A percentile compares a stretch with the other conserved stretches of the same genome.
These are phyloP conservation scores for Trichoderma sp. DNA, from an alignment of 2,329 filamentous ascomycete genomes.

Conservation along the genomic window DNA sequence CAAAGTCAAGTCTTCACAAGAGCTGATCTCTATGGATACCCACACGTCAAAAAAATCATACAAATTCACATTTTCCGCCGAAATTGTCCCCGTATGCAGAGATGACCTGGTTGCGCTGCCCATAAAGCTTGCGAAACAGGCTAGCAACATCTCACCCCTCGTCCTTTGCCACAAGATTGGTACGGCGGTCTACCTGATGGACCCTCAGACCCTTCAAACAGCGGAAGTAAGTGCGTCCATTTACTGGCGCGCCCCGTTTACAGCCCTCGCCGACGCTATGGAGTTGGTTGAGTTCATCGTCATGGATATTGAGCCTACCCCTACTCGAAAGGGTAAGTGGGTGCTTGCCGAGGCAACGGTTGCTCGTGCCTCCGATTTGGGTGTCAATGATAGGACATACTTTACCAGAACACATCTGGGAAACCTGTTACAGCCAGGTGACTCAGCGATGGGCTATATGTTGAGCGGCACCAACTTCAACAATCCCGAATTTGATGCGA, in stretches of 20 bases:
- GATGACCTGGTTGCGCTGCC: slow-evolving; percentile 95
- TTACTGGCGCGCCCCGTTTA: slow-evolving; percentile 91
- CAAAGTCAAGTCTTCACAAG: slow-evolving; percentile 70
- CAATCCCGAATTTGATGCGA: slow-evolving; percentile 76
- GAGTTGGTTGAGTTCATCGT: slow-evolving; percentile 90
- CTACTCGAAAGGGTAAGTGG: slow-evolving; percentile 74
- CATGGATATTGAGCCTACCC: slow-evolving; percentile 85
- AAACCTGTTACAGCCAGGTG: slow-evolving; percentile 77
- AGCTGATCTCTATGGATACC: slow-evolving; percentile 88
- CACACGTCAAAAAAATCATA: slow-evolving; percentile 89
- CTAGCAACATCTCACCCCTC: slow-evolving; percentile 85
- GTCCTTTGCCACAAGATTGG: slow-evolving; percentile 84
- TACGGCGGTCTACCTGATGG: slow-evolving; percentile 83
- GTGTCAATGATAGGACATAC: slow-evolving; percentile 81
- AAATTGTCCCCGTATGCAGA: slow-evolving; percentile 93
- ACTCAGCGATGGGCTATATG: slow-evolving; percentile 93
- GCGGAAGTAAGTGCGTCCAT: slow-evolving; percentile 77
- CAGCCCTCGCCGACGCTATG: slow-evolving; percentile 75
- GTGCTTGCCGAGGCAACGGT: slow-evolving; percentile 84
- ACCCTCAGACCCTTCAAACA: slow-evolving; percentile 87
- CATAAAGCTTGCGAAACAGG: slow-evolving; percentile 79
- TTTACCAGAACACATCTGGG: slow-evolving; percentile 90
- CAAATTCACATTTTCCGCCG: slow-evolving; percentile 89
- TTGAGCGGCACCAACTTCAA: slow-evolving; percentile 90
- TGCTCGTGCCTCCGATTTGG: slow-evolving; percentile 81